These are phyloP conservation scores for Monosporascus sp. DNA, from an alignment of 2,329 filamentous ascomycete species.

Conservation along the genomic window DNA sequence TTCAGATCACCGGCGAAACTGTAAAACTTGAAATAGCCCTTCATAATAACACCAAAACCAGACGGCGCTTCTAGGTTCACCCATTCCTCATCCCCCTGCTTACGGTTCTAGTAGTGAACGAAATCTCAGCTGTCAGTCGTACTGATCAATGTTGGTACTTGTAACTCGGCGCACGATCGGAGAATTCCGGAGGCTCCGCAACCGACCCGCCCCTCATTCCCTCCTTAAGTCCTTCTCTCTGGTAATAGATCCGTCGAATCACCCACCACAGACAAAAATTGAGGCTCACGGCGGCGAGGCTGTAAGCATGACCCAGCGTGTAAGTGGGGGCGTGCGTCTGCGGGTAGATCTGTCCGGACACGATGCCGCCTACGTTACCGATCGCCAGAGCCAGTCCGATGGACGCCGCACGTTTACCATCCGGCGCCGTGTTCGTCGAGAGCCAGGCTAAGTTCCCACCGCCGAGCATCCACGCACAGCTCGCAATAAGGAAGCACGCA, in stretches of 20 bases:
- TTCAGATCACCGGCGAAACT: too few relatives aligned
- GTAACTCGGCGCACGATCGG: conserved; percentile 10
- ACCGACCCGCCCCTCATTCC: neutral
- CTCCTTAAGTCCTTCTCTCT: conserved; percentile 8
- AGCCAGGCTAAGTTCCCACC: conserved; percentile 15
- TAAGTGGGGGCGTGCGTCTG: conserved; percentile 12
- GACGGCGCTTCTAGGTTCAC: too few relatives aligned
- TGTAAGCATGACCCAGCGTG: conserved; percentile 14
- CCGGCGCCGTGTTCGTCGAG: conserved; percentile 13
- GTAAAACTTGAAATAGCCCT: too few relatives aligned
- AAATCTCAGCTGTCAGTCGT: too few relatives aligned
- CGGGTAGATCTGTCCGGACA: conserved; percentile 15
- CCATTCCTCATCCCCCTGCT: too few relatives aligned
- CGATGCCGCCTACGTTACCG: conserved; percentile 13
- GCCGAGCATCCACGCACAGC: conserved; percentile 14
- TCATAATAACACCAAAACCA: too few relatives aligned
- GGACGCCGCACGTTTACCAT: conserved; percentile 13
- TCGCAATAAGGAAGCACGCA: conserved; percentile 14
- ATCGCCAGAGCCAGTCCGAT: conserved; percentile 11
- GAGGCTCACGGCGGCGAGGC: conserved; percentile 11
- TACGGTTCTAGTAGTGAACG: too few relatives aligned
- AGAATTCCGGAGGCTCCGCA: conserved; percentile 5
- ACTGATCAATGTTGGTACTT: conserved; percentile 10
- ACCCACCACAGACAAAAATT: conserved; percentile 12
- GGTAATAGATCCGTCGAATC: conserved; percentile 10